Conservation (phyloP, 768 basidiomycete species). For the Rhodocollybia butyracea region DNA sequence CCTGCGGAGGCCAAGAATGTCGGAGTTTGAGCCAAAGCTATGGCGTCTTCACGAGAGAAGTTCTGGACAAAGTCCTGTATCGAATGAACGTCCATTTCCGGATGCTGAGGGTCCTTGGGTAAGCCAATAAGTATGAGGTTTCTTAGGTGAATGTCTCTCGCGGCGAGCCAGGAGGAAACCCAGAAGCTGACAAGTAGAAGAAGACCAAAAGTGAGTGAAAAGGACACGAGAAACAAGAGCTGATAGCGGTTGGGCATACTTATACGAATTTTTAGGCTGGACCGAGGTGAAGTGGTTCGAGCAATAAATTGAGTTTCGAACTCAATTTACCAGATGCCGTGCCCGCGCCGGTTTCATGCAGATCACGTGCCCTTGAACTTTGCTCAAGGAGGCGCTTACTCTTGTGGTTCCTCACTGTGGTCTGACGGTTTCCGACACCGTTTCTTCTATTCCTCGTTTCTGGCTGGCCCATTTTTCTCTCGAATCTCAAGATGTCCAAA, state of each 20-base stretch:
- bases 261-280: constrained; percentile 1
- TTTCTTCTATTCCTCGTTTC: constrained; percentile 2
- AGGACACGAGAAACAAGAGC: constrained; percentile 51
- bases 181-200: constrained; percentile 45
- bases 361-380: neutral
- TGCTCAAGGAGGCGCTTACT: neutral
- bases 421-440: neutral
- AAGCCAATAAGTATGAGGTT: constrained; percentile 64
- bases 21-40: constrained; percentile 38
- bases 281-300: constrained; percentile 1
- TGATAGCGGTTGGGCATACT: constrained; percentile 58
- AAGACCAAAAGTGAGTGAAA: constrained; percentile 40
- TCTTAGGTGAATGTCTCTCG: constrained; percentile 55
- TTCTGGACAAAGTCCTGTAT: constrained; percentile 16
- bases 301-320: neutral
- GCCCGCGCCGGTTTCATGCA: neutral
- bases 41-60: constrained; percentile 24
- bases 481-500: constrained; percentile 17
- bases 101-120: constrained; percentile 25
- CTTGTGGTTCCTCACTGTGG: neutral
- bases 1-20: constrained; percentile 51
- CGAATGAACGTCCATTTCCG: constrained; percentile 15
- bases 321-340: neutral
- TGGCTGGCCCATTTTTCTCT: constrained; percentile 1
- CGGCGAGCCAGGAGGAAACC: constrained; percentile 40